phyloP scores from a whole-genome alignment of 352 stramenopile species.

The Phytophthora kernoviae region DNA sequence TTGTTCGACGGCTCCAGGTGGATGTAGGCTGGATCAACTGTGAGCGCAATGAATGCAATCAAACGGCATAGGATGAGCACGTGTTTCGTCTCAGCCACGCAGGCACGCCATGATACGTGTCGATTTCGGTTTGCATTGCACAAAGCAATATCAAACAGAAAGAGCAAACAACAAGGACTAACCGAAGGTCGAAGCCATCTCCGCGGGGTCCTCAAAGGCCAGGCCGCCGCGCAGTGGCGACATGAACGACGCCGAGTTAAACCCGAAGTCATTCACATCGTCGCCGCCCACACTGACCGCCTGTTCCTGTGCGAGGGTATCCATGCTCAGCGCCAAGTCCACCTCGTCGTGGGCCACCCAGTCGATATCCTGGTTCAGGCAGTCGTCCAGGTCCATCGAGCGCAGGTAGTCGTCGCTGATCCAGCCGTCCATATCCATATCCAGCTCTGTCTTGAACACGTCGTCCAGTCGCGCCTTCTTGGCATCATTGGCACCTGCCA shows the following conservation, averaged over 20 bases:
- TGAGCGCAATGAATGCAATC: slow-evolving; percentile 32
- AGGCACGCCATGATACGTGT: slow-evolving; percentile 31
- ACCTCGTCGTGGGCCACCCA: slow-evolving; percentile 79
- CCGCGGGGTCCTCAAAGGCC: slow-evolving; percentile 50
- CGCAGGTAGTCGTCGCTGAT: slow-evolving; percentile 83
- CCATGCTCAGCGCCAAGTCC: slow-evolving; percentile 60
- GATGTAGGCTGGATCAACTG: slow-evolving; percentile 60
- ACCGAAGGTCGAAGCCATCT: slow-evolving; percentile 76
- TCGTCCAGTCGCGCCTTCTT: slow-evolving; percentile 44
- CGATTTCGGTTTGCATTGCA: slow-evolving; percentile 39
- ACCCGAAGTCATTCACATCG: slow-evolving; percentile 72
- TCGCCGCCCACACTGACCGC: slow-evolving; percentile 27
- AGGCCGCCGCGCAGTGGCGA: slow-evolving; percentile 56
- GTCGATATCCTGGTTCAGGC: slow-evolving; percentile 83
- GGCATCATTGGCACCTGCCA: slow-evolving; percentile 23
- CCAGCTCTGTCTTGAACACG: slow-evolving; percentile 38
- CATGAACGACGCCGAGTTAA: slow-evolving; percentile 52
- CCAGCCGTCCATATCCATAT: slow-evolving; percentile 63
- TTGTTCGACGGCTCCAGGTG: slow-evolving; percentile 42
- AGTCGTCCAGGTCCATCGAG: slow-evolving; percentile 75
- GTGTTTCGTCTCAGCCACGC: slow-evolving; percentile 33
- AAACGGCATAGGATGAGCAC: slow-evolving; percentile 46
- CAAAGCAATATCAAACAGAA: slow-evolving; percentile 39
- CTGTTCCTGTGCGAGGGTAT: slow-evolving; percentile 44
- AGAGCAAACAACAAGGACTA: slow-evolving; percentile 60